Conservation (phyloP, 306 rosid genomes). For the Quercus wislizeni region DNA sequence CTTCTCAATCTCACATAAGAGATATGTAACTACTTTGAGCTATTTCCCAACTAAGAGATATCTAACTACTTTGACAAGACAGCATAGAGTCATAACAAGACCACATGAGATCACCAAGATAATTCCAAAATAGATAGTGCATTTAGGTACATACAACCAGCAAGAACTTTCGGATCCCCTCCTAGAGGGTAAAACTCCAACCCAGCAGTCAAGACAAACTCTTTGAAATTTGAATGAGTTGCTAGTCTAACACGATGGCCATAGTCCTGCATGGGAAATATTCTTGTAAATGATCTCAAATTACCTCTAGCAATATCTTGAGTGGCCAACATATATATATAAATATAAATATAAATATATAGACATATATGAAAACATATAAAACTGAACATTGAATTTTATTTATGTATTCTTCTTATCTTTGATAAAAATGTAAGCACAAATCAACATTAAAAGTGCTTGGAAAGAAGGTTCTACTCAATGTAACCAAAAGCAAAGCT, state of each 20-base stretch:
- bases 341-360: neutral
- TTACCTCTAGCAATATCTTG: slow-evolving; percentile 4
- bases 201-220: slow-evolving; percentile 97
- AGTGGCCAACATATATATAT: neutral
- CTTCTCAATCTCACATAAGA: neutral
- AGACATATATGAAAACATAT: neutral
- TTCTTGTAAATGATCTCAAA: slow-evolving; percentile 7
- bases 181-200: slow-evolving; percentile 96
- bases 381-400: neutral
- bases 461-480: neutral
- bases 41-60: neutral
- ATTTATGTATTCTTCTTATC: neutral
- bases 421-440: neutral
- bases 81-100: slow-evolving; percentile 1
- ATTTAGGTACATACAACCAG: slow-evolving; percentile 80
- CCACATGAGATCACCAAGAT: neutral
- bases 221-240: slow-evolving; percentile 96
- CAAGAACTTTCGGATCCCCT: slow-evolving; percentile 97
- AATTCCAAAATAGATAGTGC: slow-evolving; percentile 21
- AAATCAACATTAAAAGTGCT: neutral
- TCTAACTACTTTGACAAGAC: slow-evolving; percentile 12
- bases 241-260: slow-evolving; percentile 99
- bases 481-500: neutral
- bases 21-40: neutral
- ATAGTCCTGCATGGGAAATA: slow-evolving; percentile 69